Conservation (phyloP, 148 eudicot genomes). For the Talinum fruticosum region DNA sequence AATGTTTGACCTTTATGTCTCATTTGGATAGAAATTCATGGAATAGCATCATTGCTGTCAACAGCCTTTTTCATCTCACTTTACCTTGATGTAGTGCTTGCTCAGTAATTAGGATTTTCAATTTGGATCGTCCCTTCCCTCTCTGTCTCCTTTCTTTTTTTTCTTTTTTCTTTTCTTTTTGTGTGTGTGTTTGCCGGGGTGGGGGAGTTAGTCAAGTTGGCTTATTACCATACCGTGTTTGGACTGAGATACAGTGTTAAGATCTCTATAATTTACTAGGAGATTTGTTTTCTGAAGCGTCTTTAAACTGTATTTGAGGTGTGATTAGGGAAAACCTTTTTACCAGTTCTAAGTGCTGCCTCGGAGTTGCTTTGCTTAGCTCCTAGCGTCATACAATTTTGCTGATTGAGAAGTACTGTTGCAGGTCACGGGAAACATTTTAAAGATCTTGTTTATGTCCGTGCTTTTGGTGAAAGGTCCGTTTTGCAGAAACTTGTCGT, state of each 20-base stretch:
- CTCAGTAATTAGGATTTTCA: not conserved
- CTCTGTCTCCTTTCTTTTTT: not conserved
- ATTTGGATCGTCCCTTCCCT: not conserved
- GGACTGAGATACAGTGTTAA: not conserved
- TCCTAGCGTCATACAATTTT: constrained; percentile 1
- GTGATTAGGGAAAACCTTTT: not conserved
- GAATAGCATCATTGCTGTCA: not conserved
- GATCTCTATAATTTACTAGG: not conserved
- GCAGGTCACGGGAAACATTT: constrained; percentile 76
- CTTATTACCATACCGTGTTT: not conserved
- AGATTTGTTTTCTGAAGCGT: not conserved
- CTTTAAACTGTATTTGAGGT: not conserved
- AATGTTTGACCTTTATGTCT: not conserved
- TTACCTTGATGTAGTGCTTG: not conserved
- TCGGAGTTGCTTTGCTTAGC: not conserved
- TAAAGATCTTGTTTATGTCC: constrained; percentile 63
- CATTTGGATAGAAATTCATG: not conserved
- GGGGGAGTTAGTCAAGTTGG: not conserved
- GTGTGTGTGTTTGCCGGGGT: too few species aligned
- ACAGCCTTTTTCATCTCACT: not conserved
- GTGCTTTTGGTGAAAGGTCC: constrained; percentile 52
- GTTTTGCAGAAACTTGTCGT: constrained; percentile 56
- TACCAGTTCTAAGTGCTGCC: not conserved
- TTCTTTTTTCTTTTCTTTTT: not conserved
- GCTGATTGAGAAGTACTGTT: constrained; percentile 23